A percentile compares a stretch with the other conserved stretches of the same genome.
Evolutionary conservation across 306 rosid species (phyloP).

Genomic region (Castanea crenata): DNA sequence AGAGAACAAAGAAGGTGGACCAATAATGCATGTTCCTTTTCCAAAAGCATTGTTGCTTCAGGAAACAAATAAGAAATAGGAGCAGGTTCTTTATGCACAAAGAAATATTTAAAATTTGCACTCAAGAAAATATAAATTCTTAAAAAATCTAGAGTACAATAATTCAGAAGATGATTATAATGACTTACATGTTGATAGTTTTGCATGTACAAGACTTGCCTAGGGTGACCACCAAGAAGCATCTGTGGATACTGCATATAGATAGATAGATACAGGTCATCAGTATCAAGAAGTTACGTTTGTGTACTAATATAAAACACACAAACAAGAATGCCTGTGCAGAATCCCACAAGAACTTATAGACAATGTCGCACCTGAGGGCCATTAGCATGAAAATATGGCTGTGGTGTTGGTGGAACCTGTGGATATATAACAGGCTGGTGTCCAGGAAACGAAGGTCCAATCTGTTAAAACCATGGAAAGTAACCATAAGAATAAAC

Average conservation of each 20-base stretch:
- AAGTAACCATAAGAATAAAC: conserved; percentile 16
- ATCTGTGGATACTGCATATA: conserved; percentile 76
- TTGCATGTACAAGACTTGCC: conserved; percentile 78
- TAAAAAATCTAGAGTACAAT: background rate
- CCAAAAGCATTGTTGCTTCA: background rate
- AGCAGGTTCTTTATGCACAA: background rate
- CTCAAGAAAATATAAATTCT: background rate
- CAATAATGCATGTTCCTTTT: background rate
- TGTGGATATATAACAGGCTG: conserved; percentile 78
- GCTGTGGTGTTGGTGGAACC: conserved; percentile 67
- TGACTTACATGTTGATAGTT: conserved; percentile 79
- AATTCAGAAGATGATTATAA: background rate
- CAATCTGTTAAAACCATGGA: conserved; percentile 55
- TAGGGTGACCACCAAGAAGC: conserved; percentile 72
- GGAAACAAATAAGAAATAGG: background rate
- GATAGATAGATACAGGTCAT: conserved; percentile 23
- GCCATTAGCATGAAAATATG: conserved; percentile 80
- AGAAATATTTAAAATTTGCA: background rate
- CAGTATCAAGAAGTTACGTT: conserved; percentile 10
- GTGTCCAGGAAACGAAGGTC: conserved; percentile 64
- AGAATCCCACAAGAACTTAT: conserved; percentile 6
- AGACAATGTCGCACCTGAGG: conserved; percentile 64
- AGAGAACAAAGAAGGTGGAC: background rate
- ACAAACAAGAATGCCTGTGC: background rate
- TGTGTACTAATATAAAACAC: background rate